Percentiles rank a stretch among this genome's conserved stretches.
These are phyloP conservation scores for Boechera retrofracta DNA, from an alignment of 345 rosid genomes.

Conservation along the genomic window DNA sequence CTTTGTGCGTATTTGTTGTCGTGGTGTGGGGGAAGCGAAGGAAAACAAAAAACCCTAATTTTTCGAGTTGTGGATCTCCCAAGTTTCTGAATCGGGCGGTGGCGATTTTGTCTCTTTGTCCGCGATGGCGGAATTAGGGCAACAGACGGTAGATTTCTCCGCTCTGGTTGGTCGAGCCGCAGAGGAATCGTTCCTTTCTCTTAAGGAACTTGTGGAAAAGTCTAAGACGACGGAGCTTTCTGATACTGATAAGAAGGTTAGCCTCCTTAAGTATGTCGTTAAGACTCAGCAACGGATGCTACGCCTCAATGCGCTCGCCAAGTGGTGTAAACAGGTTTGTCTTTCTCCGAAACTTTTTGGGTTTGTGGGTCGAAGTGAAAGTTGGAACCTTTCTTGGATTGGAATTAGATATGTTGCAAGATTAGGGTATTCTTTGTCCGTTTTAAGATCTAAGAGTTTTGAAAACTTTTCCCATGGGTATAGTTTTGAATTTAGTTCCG, in stretches of 20 bases:
- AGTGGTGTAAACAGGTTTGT: conserved; percentile 98
- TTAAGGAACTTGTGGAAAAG: conserved; percentile 82
- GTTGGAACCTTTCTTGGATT: conserved; percentile 30
- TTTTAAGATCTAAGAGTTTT: conserved; percentile 18
- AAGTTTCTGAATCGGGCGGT: conserved; percentile 32
- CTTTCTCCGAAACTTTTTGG: background rate
- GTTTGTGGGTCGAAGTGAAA: conserved; percentile 14
- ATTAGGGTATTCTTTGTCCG: conserved; percentile 8
- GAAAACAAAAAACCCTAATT: conserved; percentile 40
- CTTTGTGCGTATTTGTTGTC: background rate
- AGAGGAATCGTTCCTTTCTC: conserved; percentile 77
- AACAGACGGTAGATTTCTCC: conserved; percentile 85
- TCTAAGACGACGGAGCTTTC: conserved; percentile 71
- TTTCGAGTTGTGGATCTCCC: conserved; percentile 20
- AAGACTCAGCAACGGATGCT: conserved; percentile 97
- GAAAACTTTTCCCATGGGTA: background rate
- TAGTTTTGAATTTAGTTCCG: background rate
- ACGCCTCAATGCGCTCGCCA: conserved; percentile 85
- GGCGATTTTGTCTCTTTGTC: conserved; percentile 15
- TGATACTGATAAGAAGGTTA: conserved; percentile 86
- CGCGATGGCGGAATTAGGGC: conserved; percentile 84
- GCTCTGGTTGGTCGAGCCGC: conserved; percentile 78
- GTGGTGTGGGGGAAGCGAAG: conserved; percentile 24
- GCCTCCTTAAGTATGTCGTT: conserved; percentile 75
- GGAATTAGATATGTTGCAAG: conserved; percentile 11